A percentile compares a stretch with the other conserved stretches of the same genome.
phyloP scores from a whole-genome alignment of 495 filamentous ascomycete genomes.

The Aspergillus sparsus region DNA sequence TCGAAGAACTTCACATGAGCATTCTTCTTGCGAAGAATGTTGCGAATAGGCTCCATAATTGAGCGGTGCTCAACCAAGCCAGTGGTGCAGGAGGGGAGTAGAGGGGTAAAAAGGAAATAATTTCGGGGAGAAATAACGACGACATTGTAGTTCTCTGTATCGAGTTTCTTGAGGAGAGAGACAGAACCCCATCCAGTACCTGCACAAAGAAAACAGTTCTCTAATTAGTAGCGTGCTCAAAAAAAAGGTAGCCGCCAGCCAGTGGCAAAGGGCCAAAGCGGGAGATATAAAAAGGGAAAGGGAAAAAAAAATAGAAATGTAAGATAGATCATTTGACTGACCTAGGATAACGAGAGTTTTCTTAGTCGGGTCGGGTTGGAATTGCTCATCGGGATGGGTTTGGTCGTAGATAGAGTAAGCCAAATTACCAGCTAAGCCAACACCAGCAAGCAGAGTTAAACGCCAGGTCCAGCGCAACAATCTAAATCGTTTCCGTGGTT shows the following conservation, averaged over 20 bases:
- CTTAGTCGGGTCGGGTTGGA: slow-evolving; percentile 79
- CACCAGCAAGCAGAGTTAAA: slow-evolving; percentile 65
- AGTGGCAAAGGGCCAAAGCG: not conserved
- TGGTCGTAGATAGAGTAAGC: slow-evolving; percentile 80
- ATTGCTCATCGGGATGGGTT: slow-evolving; percentile 79
- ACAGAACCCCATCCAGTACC: slow-evolving; percentile 97
- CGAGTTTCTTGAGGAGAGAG: slow-evolving; percentile 95
- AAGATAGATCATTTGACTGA: slow-evolving; percentile 44
- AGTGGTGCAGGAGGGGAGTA: slow-evolving; percentile 94
- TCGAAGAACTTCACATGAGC: slow-evolving; percentile 94
- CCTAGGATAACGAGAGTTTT: slow-evolving; percentile 97
- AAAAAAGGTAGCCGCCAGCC: not conserved
- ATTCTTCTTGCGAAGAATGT: slow-evolving; percentile 91
- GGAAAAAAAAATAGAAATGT: not conserved
- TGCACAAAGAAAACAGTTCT: slow-evolving; percentile 29
- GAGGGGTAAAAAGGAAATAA: slow-evolving; percentile 99
- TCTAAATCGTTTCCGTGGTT: slow-evolving; percentile 49
- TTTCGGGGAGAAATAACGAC: slow-evolving; percentile 92
- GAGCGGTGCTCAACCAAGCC: slow-evolving; percentile 97
- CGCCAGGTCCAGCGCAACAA: slow-evolving; percentile 75
- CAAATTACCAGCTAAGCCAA: slow-evolving; percentile 68
- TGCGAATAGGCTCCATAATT: slow-evolving; percentile 98
- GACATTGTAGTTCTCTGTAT: slow-evolving; percentile 98
- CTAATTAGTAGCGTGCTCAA: slow-evolving; percentile 9
- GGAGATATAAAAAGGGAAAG: not conserved